Evolutionary conservation across 164 flowering plant genomes (phyloP), one percentile per base, ranked within the genome.

Genomic region (grape (Vitis vinifera)): DNA sequence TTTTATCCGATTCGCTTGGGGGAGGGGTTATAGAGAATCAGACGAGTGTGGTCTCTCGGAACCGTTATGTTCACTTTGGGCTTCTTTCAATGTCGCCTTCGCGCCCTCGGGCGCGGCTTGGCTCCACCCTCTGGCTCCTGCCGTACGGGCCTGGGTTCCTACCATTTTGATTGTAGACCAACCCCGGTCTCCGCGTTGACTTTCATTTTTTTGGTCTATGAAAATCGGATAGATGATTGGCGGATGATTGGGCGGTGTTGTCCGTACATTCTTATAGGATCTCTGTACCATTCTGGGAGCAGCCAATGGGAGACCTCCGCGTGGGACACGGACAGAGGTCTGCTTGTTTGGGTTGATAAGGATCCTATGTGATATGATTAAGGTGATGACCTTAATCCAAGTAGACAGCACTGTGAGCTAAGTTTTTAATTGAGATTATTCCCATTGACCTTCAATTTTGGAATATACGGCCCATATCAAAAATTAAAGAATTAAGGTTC

Each of bases 71-170:
- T 61, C 12, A 55, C 68, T 56, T 75, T 67, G 64, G 12, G 55
- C 31, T 15, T 17, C 62, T n/a, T 57, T 57, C 12, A 58, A 63
- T 65, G 19, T n/a, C 59, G 48, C 66, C 27, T 70, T 75, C 71
- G 78, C 74, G 78, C 74, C 67, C 63, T 10, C 10, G 57, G 68
- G 67, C 69, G 48, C 63, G 74, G 70, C 70, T 65, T 55, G 73
- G 73, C 67, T 75, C 70, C 19, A 65, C 57, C 69, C 58, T 3
- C 7, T 13, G 63, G 63, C 71, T 62, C 58, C 1, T 10, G 49
- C 59, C 19, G 55, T 23, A 6, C 51, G 52, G 30, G n/a, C 30
- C 9, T 48, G 19, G 10, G 4, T 61, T 48, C 50, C 44, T 37
- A 37, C 44, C 7, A 37, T 37, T 37, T 37, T 37, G 6, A 3